Evolutionary conservation across 2,329 filamentous ascomycete species (phyloP).

Genomic region (Nemania sp.): DNA sequence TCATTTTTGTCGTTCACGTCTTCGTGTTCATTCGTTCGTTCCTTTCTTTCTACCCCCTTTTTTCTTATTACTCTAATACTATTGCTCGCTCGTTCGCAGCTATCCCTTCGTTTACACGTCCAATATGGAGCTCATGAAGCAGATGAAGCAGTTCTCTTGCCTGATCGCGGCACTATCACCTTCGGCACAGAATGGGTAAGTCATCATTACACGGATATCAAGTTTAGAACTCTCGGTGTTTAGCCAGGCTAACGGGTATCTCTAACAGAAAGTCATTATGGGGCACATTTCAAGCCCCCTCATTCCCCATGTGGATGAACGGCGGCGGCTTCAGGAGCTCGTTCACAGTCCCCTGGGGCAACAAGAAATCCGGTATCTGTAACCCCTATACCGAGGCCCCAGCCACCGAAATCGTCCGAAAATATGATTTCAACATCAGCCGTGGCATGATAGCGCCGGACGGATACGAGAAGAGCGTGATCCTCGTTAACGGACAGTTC

Average conservation of each 20-base stretch:
- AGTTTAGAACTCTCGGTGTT: not conserved
- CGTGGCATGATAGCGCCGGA: slow-evolving; percentile 66
- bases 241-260: slow-evolving; percentile 8
- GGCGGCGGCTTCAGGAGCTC: slow-evolving; percentile 28
- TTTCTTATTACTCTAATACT: slow-evolving; percentile 10
- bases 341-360: slow-evolving; percentile 64
- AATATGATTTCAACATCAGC: slow-evolving; percentile 66
- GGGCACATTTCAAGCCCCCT: slow-evolving; percentile 51
- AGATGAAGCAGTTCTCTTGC: slow-evolving; percentile 36
- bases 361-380: slow-evolving; percentile 55
- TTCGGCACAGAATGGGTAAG: slow-evolving; percentile 49
- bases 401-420: slow-evolving; percentile 65
- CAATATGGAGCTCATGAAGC: slow-evolving; percentile 45
- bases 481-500: slow-evolving; percentile 64
- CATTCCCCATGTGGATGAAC: slow-evolving; percentile 49
- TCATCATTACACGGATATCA: not conserved
- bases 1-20: slow-evolving; percentile 9
- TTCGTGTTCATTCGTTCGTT: slow-evolving; percentile 2
- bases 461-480: slow-evolving; percentile 60
- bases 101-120: slow-evolving; percentile 29
- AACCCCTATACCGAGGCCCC: slow-evolving; percentile 65
- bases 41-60: slow-evolving; percentile 17
- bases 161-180: slow-evolving; percentile 44
- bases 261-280: slow-evolving; percentile 47
- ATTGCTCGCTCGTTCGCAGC: slow-evolving; percentile 4